Conservation (phyloP, 2,329 filamentous ascomycete genomes). For the Diaporthe citrichinensis region DNA sequence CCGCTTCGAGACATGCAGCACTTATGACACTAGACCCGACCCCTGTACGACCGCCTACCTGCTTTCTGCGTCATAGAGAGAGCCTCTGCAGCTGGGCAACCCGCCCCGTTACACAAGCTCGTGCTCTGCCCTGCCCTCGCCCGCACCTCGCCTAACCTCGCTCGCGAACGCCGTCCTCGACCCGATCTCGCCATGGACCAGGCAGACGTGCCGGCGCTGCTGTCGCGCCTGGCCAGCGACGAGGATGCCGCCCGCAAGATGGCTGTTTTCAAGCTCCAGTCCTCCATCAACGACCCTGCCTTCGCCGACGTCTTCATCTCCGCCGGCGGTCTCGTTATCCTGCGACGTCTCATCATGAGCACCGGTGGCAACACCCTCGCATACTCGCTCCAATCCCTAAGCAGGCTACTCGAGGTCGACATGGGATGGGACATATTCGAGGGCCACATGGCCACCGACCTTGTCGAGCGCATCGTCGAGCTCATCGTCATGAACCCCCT, state of each 20-base stretch:
- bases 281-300: constrained; percentile 92
- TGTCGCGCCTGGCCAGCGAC: constrained; percentile 75
- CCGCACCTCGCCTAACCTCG: constrained; percentile 2
- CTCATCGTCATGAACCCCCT: constrained; percentile 95
- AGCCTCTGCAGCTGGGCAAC: constrained; percentile 36
- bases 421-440: constrained; percentile 97
- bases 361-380: constrained; percentile 94
- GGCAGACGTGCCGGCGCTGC: constrained; percentile 75
- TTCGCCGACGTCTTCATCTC: constrained; percentile 98
- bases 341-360: constrained; percentile 86
- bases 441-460: constrained; percentile 71
- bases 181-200: constrained; percentile 68
- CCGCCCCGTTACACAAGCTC: constrained; percentile 38
- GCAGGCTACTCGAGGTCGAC: constrained; percentile 90
- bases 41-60: constrained; percentile 35
- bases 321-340: constrained; percentile 84
- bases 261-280: constrained; percentile 98
- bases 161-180: constrained; percentile 3
- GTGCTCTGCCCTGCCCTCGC: constrained; percentile 31
- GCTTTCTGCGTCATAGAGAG: constrained; percentile 36
- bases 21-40: constrained; percentile 36
- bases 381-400: constrained; percentile 92
- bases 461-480: constrained; percentile 85
- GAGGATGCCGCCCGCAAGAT: constrained; percentile 97
- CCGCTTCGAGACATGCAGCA: constrained; percentile 40